phyloP scores from a whole-genome alignment of 1,284 basidiomycete species.

The Trametes polyzona region DNA sequence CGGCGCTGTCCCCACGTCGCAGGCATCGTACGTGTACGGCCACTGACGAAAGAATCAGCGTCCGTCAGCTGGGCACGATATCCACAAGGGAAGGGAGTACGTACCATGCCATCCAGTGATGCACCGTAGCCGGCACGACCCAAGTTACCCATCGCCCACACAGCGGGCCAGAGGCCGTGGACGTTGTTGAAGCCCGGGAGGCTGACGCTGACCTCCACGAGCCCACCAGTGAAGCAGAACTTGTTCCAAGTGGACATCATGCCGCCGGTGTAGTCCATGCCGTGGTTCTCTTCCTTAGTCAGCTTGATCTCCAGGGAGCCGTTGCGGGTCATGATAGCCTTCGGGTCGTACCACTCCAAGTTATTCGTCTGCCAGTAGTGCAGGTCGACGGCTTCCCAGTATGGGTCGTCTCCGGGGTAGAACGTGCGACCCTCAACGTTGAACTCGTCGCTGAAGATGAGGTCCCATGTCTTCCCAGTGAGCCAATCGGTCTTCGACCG shows the following conservation, averaged over 20 bases:
- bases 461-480: conserved; percentile 54
- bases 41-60: conserved; percentile 44
- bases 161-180: conserved; percentile 56
- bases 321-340: conserved; percentile 74
- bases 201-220: conserved; percentile 74
- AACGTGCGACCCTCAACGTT: conserved; percentile 81
- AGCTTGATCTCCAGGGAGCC: conserved; percentile 85
- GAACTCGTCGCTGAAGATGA: conserved; percentile 93
- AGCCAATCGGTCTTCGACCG: conserved; percentile 63
- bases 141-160: conserved; percentile 62
- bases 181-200: conserved; percentile 76
- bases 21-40: conserved; percentile 60
- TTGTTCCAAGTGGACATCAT: conserved; percentile 86
- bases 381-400: conserved; percentile 73
- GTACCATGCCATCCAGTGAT: conserved; percentile 55
- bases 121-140: conserved; percentile 65
- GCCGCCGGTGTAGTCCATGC: conserved; percentile 76
- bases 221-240: conserved; percentile 92
- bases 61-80: too few species aligned
- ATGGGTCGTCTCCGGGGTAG: conserved; percentile 66
- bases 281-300: conserved; percentile 66
- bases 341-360: conserved; percentile 80
- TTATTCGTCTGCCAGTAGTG: conserved; percentile 70
- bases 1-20: conserved; percentile 60
- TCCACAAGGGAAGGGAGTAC: too few species aligned